These are phyloP conservation scores for Chloranthus sessilifolius DNA, from an alignment of 164 flowering plant genomes.

Conservation along the genomic window DNA sequence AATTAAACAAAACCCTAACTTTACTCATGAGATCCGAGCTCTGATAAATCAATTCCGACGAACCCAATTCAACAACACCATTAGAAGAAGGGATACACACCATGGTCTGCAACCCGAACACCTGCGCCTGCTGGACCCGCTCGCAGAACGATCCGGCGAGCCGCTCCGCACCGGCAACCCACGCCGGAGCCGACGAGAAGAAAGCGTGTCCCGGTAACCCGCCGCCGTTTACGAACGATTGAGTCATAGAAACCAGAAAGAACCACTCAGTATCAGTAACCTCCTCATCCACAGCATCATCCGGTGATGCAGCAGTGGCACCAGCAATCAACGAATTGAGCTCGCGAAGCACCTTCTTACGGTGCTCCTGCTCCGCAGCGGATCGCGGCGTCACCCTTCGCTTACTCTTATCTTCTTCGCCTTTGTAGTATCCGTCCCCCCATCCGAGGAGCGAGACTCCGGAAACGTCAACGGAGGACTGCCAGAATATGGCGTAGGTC, in stretches of 20 bases:
- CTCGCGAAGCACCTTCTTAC: slow-evolving; percentile 72
- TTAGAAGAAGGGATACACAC: slow-evolving; percentile 66
- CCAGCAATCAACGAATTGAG: slow-evolving; percentile 75
- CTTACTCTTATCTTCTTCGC: slow-evolving; percentile 47
- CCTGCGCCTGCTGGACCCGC: slow-evolving; percentile 65
- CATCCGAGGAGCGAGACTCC: slow-evolving; percentile 55
- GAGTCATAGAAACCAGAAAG: slow-evolving; percentile 84
- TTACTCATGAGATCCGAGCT: slow-evolving; percentile 71
- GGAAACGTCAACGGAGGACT: slow-evolving; percentile 43
- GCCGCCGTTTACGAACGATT: slow-evolving; percentile 49
- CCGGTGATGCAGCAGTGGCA: slow-evolving; percentile 15
- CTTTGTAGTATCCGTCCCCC: slow-evolving; percentile 94
- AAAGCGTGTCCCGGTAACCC: slow-evolving; percentile 82
- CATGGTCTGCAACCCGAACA: slow-evolving; percentile 72
- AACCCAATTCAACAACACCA: slow-evolving; percentile 92
- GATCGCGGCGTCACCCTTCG: slow-evolving; percentile 20
- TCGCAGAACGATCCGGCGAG: slow-evolving; percentile 49
- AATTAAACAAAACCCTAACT: slow-evolving; percentile 62
- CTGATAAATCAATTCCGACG: slow-evolving; percentile 58
- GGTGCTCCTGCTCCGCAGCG: slow-evolving; percentile 59
- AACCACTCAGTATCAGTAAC: slow-evolving; percentile 98
- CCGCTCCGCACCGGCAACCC: slow-evolving; percentile 62
- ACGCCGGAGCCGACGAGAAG: slow-evolving; percentile 35
- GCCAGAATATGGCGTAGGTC: slow-evolving; percentile 98
- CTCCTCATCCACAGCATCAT: slow-evolving; percentile 69